These are phyloP conservation scores for button mushroom (Agaricus bisporus) DNA, from an alignment of 768 basidiomycete species.

Conservation along the genomic window DNA sequence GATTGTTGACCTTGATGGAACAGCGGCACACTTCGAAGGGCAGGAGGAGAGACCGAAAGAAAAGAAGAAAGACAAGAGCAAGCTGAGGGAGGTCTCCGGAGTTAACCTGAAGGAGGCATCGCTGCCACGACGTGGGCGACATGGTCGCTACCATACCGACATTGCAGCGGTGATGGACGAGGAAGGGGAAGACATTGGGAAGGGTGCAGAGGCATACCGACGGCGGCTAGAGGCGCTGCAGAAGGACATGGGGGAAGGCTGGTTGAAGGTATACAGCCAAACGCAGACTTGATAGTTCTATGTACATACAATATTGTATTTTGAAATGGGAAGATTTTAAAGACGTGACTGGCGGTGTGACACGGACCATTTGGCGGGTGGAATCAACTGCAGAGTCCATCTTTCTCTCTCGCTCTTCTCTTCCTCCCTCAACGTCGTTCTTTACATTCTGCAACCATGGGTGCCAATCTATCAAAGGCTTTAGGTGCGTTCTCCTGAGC, in stretches of 20 bases:
- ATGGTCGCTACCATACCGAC: slow-evolving; percentile 48
- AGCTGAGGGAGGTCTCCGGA: neutral
- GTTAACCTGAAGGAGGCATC: neutral
- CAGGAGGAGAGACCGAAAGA: slow-evolving; percentile 12
- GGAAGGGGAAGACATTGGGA: slow-evolving; percentile 14
- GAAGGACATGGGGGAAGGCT: slow-evolving; percentile 85
- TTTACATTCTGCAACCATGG: slow-evolving; percentile 61
- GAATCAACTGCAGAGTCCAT: neutral
- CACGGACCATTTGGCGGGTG: neutral
- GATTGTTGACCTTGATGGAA: slow-evolving; percentile 72
- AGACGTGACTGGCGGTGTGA: neutral
- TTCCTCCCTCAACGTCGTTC: slow-evolving; percentile 45
- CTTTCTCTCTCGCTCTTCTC: slow-evolving; percentile 15
- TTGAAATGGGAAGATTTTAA: no score
- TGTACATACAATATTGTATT: neutral
- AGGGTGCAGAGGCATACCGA: slow-evolving; percentile 63
- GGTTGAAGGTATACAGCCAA: slow-evolving; percentile 75
- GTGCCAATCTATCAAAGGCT: slow-evolving; percentile 83
- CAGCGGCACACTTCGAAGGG: slow-evolving; percentile 23
- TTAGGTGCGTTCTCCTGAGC: slow-evolving; percentile 43
- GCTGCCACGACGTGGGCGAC: slow-evolving; percentile 28
- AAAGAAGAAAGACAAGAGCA: slow-evolving; percentile 17
- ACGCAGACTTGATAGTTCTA: slow-evolving; percentile 12
- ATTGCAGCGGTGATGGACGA: slow-evolving; percentile 36
- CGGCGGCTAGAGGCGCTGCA: slow-evolving; percentile 76